Conservation (phyloP, 2,329 filamentous ascomycete genomes). For the Phialophora tarda region DNA sequence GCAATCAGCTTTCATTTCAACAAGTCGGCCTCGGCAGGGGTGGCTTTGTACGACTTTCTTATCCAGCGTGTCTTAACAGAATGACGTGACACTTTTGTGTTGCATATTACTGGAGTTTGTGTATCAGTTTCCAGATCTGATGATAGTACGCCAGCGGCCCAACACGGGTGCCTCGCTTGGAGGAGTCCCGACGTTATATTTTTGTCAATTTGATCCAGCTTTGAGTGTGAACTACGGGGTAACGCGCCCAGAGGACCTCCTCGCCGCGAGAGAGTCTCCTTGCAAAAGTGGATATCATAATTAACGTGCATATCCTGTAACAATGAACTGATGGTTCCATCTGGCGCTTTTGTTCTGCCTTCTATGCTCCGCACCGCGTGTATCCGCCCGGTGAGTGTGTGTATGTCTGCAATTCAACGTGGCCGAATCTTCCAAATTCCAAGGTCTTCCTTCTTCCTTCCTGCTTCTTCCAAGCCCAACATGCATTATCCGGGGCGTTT, state of each 20-base stretch:
- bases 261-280: not conserved
- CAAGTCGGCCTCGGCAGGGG: not conserved
- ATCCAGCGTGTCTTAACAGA: conserved; percentile 6
- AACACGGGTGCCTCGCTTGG: not conserved
- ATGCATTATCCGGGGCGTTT: not conserved
- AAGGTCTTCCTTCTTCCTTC: not conserved
- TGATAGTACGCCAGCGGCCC: not conserved
- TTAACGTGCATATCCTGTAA: not conserved
- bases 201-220: not conserved
- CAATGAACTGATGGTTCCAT: not conserved
- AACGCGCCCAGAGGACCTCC: not conserved
- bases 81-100: not conserved
- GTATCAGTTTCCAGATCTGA: not conserved
- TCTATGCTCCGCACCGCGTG: not conserved
- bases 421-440: too few relatives aligned
- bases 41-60: conserved; percentile 2
- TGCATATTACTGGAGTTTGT: conserved; percentile 3
- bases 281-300: not conserved
- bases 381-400: not conserved
- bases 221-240: not conserved
- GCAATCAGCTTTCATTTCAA: not conserved
- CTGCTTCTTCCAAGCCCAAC: not conserved
- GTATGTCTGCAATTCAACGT: not conserved
- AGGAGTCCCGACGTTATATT: not conserved
- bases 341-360: not conserved